A percentile compares a stretch with the other conserved stretches of the same genome.
phyloP scores from a whole-genome alignment of 2,329 filamentous ascomycete species.

The Seiridium cupressi region DNA sequence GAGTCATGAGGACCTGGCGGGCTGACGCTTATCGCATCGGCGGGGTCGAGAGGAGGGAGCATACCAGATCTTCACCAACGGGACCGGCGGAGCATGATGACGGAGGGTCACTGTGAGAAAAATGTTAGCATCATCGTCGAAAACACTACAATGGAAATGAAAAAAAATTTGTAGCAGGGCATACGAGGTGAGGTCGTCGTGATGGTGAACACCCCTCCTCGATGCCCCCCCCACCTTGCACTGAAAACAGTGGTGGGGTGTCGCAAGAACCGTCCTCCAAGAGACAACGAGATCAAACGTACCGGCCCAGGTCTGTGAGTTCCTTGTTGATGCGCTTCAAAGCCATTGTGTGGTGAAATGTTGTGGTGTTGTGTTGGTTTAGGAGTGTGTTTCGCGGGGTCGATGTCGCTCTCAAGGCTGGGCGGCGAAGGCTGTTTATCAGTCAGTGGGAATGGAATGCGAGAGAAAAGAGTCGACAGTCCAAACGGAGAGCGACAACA shows the following conservation, averaged over 20 bases:
- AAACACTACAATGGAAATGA: constrained; percentile 13
- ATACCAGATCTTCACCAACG: constrained; percentile 95
- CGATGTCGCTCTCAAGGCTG: constrained; percentile 17
- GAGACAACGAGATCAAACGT: constrained; percentile 36
- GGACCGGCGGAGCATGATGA: constrained; percentile 98
- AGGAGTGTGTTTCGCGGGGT: constrained; percentile 10
- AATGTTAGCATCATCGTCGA: constrained; percentile 25
- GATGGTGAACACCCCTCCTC: constrained; percentile 21
- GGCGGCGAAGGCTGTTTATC: constrained; percentile 21
- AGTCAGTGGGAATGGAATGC: constrained; percentile 24
- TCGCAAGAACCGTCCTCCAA: constrained; percentile 9
- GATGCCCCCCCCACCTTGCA: constrained; percentile 28
- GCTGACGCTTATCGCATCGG: constrained; percentile 19
- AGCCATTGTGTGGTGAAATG: constrained; percentile 59
- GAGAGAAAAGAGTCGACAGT: constrained; percentile 19
- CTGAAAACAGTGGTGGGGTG: constrained; percentile 16
- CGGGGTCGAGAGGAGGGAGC: constrained; percentile 37
- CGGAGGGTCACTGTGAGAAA: constrained; percentile 76
- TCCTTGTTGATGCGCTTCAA: constrained; percentile 96
- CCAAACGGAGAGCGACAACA: not conserved
- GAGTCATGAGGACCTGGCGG: constrained; percentile 12
- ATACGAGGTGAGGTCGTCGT: not conserved
- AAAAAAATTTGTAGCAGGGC: not conserved
- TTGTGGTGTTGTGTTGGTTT: constrained; percentile 6
- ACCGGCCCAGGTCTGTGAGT: constrained; percentile 87